phyloP scores from a whole-genome alignment of 306 rosid species.

The Dryas alaskensis region DNA sequence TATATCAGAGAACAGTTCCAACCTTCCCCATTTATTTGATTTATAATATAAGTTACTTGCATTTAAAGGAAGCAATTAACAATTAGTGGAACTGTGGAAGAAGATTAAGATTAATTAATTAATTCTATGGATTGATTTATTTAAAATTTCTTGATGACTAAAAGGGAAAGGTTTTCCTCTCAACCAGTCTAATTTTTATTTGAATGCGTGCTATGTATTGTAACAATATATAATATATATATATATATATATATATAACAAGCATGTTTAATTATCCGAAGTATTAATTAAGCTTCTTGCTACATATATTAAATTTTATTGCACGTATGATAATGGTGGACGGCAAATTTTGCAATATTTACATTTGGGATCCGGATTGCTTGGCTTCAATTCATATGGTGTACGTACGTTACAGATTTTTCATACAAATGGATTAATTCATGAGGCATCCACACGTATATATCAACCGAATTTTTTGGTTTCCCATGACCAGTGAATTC shows the following conservation, averaged over 20 bases:
- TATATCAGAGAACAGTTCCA: constrained; percentile 25
- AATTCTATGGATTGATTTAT: too few species aligned
- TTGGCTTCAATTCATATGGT: constrained; percentile 5
- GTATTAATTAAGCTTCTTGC: too few species aligned
- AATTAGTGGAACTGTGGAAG: constrained; percentile 12
- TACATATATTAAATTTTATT: too few species aligned
- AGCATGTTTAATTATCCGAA: too few species aligned
- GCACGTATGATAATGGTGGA: too few species aligned
- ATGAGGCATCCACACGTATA: neutral
- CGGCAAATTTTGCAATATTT: neutral
- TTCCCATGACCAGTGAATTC: neutral
- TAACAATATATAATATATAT: too few species aligned
- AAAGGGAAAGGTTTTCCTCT: too few species aligned
- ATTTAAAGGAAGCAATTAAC: constrained; percentile 29
- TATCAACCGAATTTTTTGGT: neutral
- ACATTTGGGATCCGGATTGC: constrained; percentile 24
- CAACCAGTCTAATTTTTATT: too few species aligned
- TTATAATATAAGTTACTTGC: constrained; percentile 28
- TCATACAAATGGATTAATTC: neutral
- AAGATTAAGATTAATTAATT: neutral
- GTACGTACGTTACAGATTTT: neutral
- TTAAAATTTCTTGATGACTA: too few species aligned
- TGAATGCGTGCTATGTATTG: too few species aligned
- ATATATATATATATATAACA: too few species aligned
- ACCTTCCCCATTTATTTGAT: constrained; percentile 11